These are phyloP conservation scores for Heimioporus punctisporus DNA, from an alignment of 1,284 basidiomycete species.

Conservation along the genomic window DNA sequence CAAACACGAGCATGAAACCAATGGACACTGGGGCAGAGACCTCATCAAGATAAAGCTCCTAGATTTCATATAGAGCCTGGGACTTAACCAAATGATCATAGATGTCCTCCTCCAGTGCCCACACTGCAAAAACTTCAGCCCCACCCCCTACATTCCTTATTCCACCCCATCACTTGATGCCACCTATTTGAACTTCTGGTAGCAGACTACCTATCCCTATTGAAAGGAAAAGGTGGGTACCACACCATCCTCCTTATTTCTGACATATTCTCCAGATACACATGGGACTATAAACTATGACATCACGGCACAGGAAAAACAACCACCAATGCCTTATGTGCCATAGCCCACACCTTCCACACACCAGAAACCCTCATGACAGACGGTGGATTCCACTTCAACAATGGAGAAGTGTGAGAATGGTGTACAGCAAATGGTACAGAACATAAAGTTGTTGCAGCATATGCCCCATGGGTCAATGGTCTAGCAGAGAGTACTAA, in stretches of 20 bases:
- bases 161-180: conserved; percentile 4
- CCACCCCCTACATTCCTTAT: conserved; percentile 6
- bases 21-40: conserved; percentile 23
- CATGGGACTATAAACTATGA: conserved; percentile 23
- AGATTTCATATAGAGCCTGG: conserved; percentile 16
- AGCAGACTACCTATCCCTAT: conserved; percentile 26
- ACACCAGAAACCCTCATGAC: conserved; percentile 38
- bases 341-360: conserved; percentile 25
- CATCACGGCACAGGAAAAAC: conserved; percentile 19
- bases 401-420: conserved; percentile 31
- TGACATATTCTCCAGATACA: conserved; percentile 18
- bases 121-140: conserved; percentile 25
- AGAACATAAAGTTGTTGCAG: conserved; percentile 24
- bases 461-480: conserved; percentile 44
- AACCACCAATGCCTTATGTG: conserved; percentile 13
- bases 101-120: conserved; percentile 16
- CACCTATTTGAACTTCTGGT: conserved; percentile 27
- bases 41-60: conserved; percentile 13
- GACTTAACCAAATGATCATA: conserved; percentile 15
- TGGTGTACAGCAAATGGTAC: conserved; percentile 29
- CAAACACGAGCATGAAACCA: neutral
- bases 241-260: conserved; percentile 19
- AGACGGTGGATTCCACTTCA: conserved; percentile 41
- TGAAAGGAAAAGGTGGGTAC: conserved; percentile 22
- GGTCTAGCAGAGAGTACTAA: conserved; percentile 39